Base-by-base conservation (phyloP, 78 protist species). In the Neovahlkampfia damariscottae region DNA sequence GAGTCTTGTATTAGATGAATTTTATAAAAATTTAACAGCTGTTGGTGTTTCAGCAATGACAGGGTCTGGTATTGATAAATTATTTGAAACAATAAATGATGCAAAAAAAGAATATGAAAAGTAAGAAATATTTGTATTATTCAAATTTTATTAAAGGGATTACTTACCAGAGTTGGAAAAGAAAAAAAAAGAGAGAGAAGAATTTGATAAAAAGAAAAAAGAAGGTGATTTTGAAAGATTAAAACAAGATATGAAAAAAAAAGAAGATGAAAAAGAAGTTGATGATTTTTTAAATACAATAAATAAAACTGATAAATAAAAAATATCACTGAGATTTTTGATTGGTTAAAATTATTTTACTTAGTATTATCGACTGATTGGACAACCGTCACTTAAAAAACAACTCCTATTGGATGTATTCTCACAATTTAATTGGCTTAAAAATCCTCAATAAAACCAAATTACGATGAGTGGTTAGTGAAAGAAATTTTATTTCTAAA, bases 1-100 rank as follows among this genome's bases (percentile, higher is more conserved):
- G 80, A 38, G 87, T 1, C 84, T 91, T 58, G 89, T 92, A 2
- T 84, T 95, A 7, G 95, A 95, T 4, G 97, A 93, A 66, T 93
- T 95, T 38, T 95, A 94, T 70, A 6, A 2, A 10, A 36, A 31
- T 35, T 30, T 90, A 2, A 28, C 30, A 79, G 27, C 66, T 36
- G 90, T 59, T 38, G 89, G 88, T 41, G 91, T 89, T 9, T 91
- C 95, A 0, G 94, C 95, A 5, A 84, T 86, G 0, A 78, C 90
- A 28, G 94, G 93, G 1, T 80, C 70, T 29, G 96, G 96, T 38
- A 77, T 93, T 28, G 87, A 77, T 27, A 83, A 84, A 32, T 66
- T 90, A 27, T 81, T 89, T 29, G 82, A 30, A n/a, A 74, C 67
- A 8, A 28, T 93, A 1, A 82, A 77, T 0, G 62, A 50, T 10